Evolutionary conservation across 192 early-diverging fungal species (phyloP), one percentile per base, ranked within the genome.

Genomic region (Entrophospora sp.): DNA sequence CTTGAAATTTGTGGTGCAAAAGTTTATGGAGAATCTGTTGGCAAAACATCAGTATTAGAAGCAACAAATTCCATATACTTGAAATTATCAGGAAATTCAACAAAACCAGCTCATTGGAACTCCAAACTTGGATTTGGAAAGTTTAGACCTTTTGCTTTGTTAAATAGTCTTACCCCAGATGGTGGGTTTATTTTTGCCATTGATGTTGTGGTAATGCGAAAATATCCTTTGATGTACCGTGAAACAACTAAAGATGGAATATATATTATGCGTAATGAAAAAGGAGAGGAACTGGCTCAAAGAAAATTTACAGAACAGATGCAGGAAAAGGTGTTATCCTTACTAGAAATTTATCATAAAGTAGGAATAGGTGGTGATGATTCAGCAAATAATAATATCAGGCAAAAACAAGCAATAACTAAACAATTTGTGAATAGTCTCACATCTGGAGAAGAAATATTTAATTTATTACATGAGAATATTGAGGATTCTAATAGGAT

Each of bases 1-100:
- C 30, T 88, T 20, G 42, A 71, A n/a, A 83, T 89, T 13, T 75
- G 58, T 45, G 83, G 81, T 1, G 85, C 87, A 6, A 78, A 84
- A 67, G 80, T 83, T 51, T 37, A 14, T 37, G 77, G 43, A 22
- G 53, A n/a, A 9, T 59, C 36, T n/a, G 61, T 44, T 0, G 52
- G 73, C n/a, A n/a, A n/a, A 40, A 69, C n/a, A 38, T 34, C 73
- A 1, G 76, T 74, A 48, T 57, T 88, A 10, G 82, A 88, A 61
- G 71, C 45, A 12, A 31, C 69, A 5, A 44, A 58, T 30, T 32
- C 30, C 18, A 66, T 68, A 3, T 46, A 51, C 13, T 48, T 89
- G 0, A 57, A 28, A 42, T 66, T 89, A 31, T 59, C 57, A 14
- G 69, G 76, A 4, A 89, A 89, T 62, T 71, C 83, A 14, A 78